Evolutionary conservation across 2,329 filamentous ascomycete species (phyloP).

Genomic region (Curvularia lunata): DNA sequence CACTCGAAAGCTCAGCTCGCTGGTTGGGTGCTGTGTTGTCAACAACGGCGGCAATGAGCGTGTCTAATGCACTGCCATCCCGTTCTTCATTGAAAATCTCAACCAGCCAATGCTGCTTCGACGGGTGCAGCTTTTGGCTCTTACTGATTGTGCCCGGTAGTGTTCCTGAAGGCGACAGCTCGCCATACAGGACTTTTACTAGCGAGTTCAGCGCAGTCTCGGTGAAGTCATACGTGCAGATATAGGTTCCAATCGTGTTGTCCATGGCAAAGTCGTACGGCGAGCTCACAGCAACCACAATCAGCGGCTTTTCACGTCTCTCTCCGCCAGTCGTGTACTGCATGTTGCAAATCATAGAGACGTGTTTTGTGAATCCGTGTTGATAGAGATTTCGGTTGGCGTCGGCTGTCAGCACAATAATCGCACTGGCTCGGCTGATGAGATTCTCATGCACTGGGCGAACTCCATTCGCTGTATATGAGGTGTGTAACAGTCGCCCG

Average conservation of each 20-base stretch:
- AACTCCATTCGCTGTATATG: conserved; percentile 92
- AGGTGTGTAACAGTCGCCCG: conserved; percentile 88
- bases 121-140: conserved; percentile 84
- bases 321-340: conserved; percentile 73
- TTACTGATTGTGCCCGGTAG: conserved; percentile 78
- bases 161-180: conserved; percentile 63
- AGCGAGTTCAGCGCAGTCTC: conserved; percentile 87
- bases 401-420: conserved; percentile 91
- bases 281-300: conserved; percentile 92
- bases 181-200: conserved; percentile 83
- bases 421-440: conserved; percentile 84
- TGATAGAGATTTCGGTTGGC: conserved; percentile 94
- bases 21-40: conserved; percentile 70
- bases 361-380: conserved; percentile 92
- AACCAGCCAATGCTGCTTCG: conserved; percentile 93
- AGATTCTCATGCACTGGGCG: conserved; percentile 92
- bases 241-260: conserved; percentile 84
- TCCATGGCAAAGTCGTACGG: conserved; percentile 98
- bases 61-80: conserved; percentile 75
- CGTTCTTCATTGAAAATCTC: conserved; percentile 83
- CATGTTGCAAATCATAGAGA: conserved; percentile 93
- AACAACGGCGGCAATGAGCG: conserved; percentile 73
- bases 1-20: conserved; percentile 70
- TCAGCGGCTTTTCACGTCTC: conserved; percentile 77
- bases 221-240: conserved; percentile 96